Base-by-base conservation (phyloP, 164 flowering plant genomes). In the Stephania yunnanensis region DNA sequence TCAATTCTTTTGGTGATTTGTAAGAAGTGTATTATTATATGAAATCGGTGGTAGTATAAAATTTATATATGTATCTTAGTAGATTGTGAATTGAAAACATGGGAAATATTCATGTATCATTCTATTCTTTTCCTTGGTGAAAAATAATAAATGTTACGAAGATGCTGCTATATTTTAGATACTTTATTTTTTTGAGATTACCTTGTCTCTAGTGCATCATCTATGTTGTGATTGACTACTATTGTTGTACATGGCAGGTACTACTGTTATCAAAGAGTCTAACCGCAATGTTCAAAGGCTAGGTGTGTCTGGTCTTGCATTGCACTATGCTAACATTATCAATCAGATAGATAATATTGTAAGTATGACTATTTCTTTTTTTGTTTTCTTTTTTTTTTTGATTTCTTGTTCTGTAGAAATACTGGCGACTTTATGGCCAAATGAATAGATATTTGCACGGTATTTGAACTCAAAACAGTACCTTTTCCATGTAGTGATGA, bases 321-420 rank as follows among this genome's bases (percentile, higher is more conserved):
- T 92, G 61, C 97, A 92, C 78, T 92, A 92, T 84, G 97, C 94
- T 12, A 90, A 85, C 71, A 48, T 92, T 50, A 85, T 92, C 77
- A 87, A 76, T 77, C 94, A 90, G 82, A 92, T 92, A 70, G 91
- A 89, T 78, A 89, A 70, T 69, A 87, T 90, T 75, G 97, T 91
- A 79, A 90, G 91, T 81, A 45, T 36, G 1, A 42, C 7, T 12
- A 9, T 58, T 12, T 55, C 8, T 71, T 10, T 13, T 22, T 69
- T 19, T 31, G 17, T 19, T 67, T 8, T 25, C 7, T 30, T 67
- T 20, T 36, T 4, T 9, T 48, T 12, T 48, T 48, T 48, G 0
- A 25, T 25, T 25, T 25, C 25, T 25, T 25, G 25, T 25, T 9
- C 53, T 48, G 8, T 48, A 48, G 53, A 48, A 2, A 48, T 48